Conservation (phyloP, 1,284 basidiomycete species). For the Earliella scabrosa region DNA sequence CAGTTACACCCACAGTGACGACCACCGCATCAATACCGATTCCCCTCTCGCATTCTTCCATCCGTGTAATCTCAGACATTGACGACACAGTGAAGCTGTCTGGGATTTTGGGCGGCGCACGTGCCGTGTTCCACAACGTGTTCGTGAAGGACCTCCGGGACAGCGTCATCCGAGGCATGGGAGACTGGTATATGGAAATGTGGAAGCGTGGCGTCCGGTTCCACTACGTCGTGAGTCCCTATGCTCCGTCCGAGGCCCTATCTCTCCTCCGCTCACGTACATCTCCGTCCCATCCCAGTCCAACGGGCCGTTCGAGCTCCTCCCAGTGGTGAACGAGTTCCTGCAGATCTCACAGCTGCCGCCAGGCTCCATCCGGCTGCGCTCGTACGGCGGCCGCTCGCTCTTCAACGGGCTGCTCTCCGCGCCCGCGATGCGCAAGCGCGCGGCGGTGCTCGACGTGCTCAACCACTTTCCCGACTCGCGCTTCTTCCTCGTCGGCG, state of each 20-base stretch:
- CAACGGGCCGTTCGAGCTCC: constrained; percentile 88
- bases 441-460: constrained; percentile 75
- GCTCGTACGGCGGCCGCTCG: constrained; percentile 82
- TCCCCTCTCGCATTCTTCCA: constrained; percentile 56
- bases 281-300: constrained; percentile 51
- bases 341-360: constrained; percentile 72
- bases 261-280: background rate
- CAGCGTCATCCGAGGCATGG: constrained; percentile 84
- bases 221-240: constrained; percentile 79
- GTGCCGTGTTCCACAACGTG: constrained; percentile 79
- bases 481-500: constrained; percentile 84
- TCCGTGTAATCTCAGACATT: constrained; percentile 90
- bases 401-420: constrained; percentile 78
- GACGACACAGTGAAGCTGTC: constrained; percentile 93
- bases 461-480: constrained; percentile 78
- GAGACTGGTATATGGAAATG: constrained; percentile 79
- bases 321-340: constrained; percentile 82
- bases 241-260: background rate
- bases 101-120: constrained; percentile 72
- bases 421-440: constrained; percentile 81
- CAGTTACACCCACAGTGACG: constrained; percentile 14
- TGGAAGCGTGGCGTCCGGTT: constrained; percentile 74
- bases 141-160: constrained; percentile 81
- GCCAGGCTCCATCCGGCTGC: constrained; percentile 72
- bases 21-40: constrained; percentile 43